A percentile compares a stretch with the other conserved stretches of the same genome.
phyloP scores from a whole-genome alignment of 2,329 filamentous ascomycete genomes.

The Diplodia scrobiculata region DNA sequence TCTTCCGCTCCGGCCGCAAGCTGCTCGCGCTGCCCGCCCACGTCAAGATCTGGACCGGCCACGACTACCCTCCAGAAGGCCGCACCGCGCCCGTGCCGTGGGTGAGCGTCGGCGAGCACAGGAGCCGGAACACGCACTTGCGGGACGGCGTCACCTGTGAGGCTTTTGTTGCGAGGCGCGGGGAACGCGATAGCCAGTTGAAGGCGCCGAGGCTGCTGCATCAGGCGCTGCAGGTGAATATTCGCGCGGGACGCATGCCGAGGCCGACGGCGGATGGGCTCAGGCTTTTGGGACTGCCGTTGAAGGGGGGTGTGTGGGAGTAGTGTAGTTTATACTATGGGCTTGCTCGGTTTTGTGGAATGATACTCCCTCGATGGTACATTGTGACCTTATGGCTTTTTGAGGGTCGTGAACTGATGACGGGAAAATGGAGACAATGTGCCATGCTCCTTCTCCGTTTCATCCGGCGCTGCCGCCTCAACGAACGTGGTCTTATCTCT shows the following conservation, averaged over 20 bases:
- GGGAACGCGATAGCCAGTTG: constrained; percentile 39
- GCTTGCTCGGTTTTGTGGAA: too few species aligned
- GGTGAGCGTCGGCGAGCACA: constrained; percentile 44
- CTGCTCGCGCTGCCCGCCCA: constrained; percentile 38
- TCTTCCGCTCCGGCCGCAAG: constrained; percentile 38
- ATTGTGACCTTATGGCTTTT: too few species aligned
- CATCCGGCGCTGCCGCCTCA: too few species aligned
- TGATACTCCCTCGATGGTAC: too few species aligned
- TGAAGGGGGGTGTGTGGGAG: constrained; percentile 27
- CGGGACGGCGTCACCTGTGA: constrained; percentile 35
- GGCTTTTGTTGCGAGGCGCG: constrained; percentile 41
- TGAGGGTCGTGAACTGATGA: too few species aligned
- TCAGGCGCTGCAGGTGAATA: constrained; percentile 46
- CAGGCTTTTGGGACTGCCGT: constrained; percentile 59
- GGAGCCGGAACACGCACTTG: constrained; percentile 42
- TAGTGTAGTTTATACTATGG: background rate
- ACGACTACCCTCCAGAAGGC: constrained; percentile 41
- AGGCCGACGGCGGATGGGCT: constrained; percentile 15
- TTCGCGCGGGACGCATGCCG: constrained; percentile 45
- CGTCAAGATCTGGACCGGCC: constrained; percentile 41
- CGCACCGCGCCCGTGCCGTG: constrained; percentile 36
- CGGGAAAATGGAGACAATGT: too few species aligned
- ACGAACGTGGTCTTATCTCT: too few species aligned
- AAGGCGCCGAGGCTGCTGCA: constrained; percentile 43
- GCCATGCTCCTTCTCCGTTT: too few species aligned